Evolutionary conservation across 73 alveolate genomes (phyloP).

Genomic region (Loxodes magnus): DNA sequence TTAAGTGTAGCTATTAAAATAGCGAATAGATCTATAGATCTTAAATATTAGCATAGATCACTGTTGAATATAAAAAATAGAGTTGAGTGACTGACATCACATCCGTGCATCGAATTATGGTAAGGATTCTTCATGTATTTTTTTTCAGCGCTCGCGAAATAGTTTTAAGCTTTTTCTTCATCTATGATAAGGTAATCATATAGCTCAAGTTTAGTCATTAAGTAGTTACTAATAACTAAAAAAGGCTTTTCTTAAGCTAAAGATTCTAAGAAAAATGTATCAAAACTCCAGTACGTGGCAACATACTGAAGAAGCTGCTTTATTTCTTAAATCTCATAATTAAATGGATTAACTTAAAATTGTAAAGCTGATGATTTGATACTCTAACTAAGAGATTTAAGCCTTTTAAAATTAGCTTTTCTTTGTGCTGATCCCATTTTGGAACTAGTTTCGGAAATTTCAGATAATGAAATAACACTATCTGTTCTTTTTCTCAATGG

Average conservation of each 20-base stretch:
- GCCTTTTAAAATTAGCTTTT: too few species aligned
- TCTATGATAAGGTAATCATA: background rate
- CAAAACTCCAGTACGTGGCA: slow-evolving; percentile 4
- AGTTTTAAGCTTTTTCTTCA: background rate
- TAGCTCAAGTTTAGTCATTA: background rate
- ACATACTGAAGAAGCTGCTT: background rate
- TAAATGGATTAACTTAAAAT: too few species aligned
- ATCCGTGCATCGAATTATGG: slow-evolving; percentile 56
- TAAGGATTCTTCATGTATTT: slow-evolving; percentile 18
- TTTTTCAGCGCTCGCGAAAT: slow-evolving; percentile 1
- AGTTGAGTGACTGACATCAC: slow-evolving; percentile 55
- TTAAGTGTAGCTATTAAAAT: slow-evolving; percentile 8
- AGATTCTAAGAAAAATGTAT: slow-evolving; percentile 1
- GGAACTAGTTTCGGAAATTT: too few species aligned
- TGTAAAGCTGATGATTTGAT: too few species aligned
- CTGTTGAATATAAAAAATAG: slow-evolving; percentile 3
- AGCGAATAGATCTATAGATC: slow-evolving; percentile 12
- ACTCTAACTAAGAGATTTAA: too few species aligned
- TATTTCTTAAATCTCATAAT: background rate
- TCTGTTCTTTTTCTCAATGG: too few species aligned
- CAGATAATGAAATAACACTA: too few species aligned
- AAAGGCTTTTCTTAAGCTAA: background rate
- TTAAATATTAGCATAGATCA: slow-evolving; percentile 6
- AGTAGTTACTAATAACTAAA: background rate
- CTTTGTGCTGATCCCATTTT: too few species aligned